A percentile compares a stretch with the other conserved stretches of the same genome.
Evolutionary conservation across 2,329 filamentous ascomycete species (phyloP).

Genomic region (Lecanicillium sp.): DNA sequence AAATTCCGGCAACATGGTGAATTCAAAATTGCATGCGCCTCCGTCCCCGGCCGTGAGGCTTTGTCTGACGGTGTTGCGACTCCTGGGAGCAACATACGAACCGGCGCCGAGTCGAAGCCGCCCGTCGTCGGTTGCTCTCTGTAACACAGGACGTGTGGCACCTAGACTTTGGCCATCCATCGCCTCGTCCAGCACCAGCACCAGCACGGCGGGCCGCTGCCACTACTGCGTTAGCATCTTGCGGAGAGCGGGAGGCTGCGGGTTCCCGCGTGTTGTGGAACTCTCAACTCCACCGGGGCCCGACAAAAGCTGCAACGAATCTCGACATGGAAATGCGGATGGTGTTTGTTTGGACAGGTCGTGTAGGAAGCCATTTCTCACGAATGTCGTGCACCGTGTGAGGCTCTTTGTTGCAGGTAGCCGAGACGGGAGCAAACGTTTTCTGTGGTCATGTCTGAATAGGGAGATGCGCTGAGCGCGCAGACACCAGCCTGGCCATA

Average conservation of each 20-base stretch:
- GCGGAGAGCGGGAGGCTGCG: conserved; percentile 10
- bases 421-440: too few relatives aligned
- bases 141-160: background rate
- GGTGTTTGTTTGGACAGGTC: too few relatives aligned
- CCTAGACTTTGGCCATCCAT: background rate
- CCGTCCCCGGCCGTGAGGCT: too few relatives aligned
- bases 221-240: conserved; percentile 8
- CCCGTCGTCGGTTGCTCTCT: too few relatives aligned
- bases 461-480: too few relatives aligned
- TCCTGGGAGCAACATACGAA: background rate
- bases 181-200: background rate
- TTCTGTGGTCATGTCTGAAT: too few relatives aligned
- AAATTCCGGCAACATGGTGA: conserved; percentile 6
- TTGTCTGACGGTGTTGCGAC: too few relatives aligned
- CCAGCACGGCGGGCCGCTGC: conserved; percentile 6
- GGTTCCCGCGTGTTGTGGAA: conserved; percentile 13
- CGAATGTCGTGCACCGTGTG: too few relatives aligned
- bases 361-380: too few relatives aligned
- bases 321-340: background rate
- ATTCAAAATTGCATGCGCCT: too few relatives aligned
- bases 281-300: conserved; percentile 6
- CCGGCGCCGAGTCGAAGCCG: background rate
- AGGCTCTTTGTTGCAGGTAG: too few relatives aligned
- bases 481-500: too few relatives aligned
- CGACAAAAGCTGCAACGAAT: conserved; percentile 5